phyloP scores from a whole-genome alignment of 768 basidiomycete genomes.

The Daedaleopsis nitida region DNA sequence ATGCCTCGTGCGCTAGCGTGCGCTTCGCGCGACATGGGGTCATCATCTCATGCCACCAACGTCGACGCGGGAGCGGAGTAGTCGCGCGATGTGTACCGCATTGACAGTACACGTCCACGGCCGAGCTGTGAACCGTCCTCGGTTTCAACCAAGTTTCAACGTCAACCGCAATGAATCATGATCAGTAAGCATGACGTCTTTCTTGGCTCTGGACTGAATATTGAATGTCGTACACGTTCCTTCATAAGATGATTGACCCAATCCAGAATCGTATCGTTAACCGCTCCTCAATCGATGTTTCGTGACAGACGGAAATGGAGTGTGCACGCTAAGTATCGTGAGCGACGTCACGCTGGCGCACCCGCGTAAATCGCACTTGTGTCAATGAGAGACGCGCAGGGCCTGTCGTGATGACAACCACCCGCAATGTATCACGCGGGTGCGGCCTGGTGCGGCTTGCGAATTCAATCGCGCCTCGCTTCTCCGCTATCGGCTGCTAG shows the following conservation, averaged over 20 bases:
- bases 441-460: too few species aligned
- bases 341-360: neutral
- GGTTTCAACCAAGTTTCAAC: too few species aligned
- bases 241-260: too few species aligned
- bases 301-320: neutral
- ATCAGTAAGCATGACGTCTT: neutral
- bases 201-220: neutral
- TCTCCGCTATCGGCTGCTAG: too few species aligned
- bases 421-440: neutral
- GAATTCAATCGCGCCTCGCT: too few species aligned
- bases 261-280: too few species aligned
- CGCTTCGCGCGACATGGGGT: too few species aligned
- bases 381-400: neutral
- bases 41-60: too few species aligned
- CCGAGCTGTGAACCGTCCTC: too few species aligned
- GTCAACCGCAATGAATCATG: too few species aligned
- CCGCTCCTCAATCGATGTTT: neutral
- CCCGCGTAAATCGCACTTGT: conserved; percentile 1
- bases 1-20: neutral
- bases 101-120: neutral
- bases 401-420: neutral
- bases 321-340: neutral
- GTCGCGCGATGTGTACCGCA: too few species aligned
- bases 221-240: neutral
- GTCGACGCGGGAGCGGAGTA: too few species aligned